phyloP scores from a whole-genome alignment of 2,329 filamentous ascomycete species.

The Arthroderma sp. region DNA sequence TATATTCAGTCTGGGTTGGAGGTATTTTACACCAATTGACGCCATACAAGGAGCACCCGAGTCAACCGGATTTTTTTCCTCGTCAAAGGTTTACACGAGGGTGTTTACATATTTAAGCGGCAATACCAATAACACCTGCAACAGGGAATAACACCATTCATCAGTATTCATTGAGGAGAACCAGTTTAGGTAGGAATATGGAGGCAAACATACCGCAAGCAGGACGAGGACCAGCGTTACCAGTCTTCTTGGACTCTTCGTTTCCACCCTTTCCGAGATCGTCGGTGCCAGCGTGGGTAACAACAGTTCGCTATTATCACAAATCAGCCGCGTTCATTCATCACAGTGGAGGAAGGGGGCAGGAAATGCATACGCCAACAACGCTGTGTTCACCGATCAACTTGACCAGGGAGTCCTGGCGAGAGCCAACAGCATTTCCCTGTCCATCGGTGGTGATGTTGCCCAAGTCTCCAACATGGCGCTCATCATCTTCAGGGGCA shows the following conservation, averaged over 20 bases:
- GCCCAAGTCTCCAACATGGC: conserved; percentile 94
- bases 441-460: conserved; percentile 93
- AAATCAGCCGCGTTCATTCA: background rate
- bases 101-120: conserved; percentile 43
- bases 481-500: conserved; percentile 64
- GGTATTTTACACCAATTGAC: too few relatives aligned
- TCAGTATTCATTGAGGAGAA: background rate
- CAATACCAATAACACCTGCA: conserved; percentile 76
- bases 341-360: background rate
- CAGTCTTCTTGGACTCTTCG: conserved; percentile 96
- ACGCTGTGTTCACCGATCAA: conserved; percentile 92
- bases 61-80: background rate
- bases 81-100: background rate
- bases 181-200: background rate
- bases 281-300: conserved; percentile 89
- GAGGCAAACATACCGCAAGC: conserved; percentile 62
- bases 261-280: conserved; percentile 86
- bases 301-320: conserved; percentile 63
- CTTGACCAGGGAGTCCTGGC: conserved; percentile 76
- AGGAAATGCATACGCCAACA: conserved; percentile 55
- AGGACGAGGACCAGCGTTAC: conserved; percentile 84
- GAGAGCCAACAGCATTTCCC: conserved; percentile 74
- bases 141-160: background rate
- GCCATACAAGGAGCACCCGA: background rate
- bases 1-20: too few relatives aligned